Conservation (phyloP, 805 yeast genomes). For the Monosporozyma yasuniensis region DNA sequence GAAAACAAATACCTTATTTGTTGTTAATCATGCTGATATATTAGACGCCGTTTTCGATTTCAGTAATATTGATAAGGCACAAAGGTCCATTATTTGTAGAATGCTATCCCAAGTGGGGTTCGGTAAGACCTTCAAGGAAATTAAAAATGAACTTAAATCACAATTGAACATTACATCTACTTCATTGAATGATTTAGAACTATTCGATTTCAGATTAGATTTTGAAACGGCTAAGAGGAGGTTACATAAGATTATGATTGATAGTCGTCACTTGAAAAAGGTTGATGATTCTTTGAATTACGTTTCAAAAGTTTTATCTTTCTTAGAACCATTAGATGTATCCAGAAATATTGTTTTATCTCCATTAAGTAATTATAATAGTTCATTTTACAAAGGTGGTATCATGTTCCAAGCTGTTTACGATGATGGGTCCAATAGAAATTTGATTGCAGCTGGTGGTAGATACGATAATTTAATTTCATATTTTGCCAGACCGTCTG, state of each 20-base stretch:
- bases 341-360: slow-evolving; percentile 50
- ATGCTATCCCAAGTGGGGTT: slow-evolving; percentile 70
- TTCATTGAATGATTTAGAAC: slow-evolving; percentile 68
- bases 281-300: slow-evolving; percentile 58
- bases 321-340: slow-evolving; percentile 52
- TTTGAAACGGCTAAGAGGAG: slow-evolving; percentile 54
- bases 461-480: slow-evolving; percentile 72
- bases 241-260: slow-evolving; percentile 62
- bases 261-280: slow-evolving; percentile 51
- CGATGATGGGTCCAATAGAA: slow-evolving; percentile 44
- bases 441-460: slow-evolving; percentile 82
- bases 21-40: slow-evolving; percentile 75
- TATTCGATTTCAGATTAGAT: slow-evolving; percentile 69
- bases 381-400: slow-evolving; percentile 68
- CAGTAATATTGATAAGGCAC: slow-evolving; percentile 72
- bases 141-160: slow-evolving; percentile 43
- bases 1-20: slow-evolving; percentile 45
- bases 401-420: slow-evolving; percentile 82
- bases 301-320: slow-evolving; percentile 48
- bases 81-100: slow-evolving; percentile 56
- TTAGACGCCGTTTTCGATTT: slow-evolving; percentile 69
- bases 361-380: slow-evolving; percentile 79
- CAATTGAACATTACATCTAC: slow-evolving; percentile 76
- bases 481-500: slow-evolving; percentile 51
- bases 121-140: slow-evolving; percentile 54